Evolutionary conservation across 495 filamentous ascomycete species (phyloP).

Genomic region (Aspergillus heteromorphus): DNA sequence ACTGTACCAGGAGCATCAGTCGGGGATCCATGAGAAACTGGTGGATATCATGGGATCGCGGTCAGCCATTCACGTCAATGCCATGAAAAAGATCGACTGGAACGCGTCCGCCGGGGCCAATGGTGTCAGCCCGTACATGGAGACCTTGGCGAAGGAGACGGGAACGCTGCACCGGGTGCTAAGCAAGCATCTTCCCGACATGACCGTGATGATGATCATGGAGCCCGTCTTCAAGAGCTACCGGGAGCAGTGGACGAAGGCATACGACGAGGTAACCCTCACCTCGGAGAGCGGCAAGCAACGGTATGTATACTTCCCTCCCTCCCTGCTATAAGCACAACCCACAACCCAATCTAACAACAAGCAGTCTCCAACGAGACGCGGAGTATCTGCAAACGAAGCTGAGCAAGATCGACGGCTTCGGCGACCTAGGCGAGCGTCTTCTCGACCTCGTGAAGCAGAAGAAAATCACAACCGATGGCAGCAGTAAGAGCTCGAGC

Average conservation of each 20-base stretch:
- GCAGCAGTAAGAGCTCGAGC: slow-evolving; percentile 1
- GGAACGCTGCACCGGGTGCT: slow-evolving; percentile 82
- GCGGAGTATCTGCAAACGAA: slow-evolving; percentile 68
- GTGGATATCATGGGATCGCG: slow-evolving; percentile 92
- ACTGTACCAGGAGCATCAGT: slow-evolving; percentile 87
- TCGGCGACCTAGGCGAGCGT: slow-evolving; percentile 62
- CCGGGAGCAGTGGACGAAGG: slow-evolving; percentile 72
- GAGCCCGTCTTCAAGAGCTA: slow-evolving; percentile 82
- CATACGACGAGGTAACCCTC: slow-evolving; percentile 62
- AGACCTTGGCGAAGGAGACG: slow-evolving; percentile 85
- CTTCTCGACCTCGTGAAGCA: slow-evolving; percentile 61
- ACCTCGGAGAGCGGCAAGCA: slow-evolving; percentile 61
- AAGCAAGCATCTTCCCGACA: slow-evolving; percentile 74
- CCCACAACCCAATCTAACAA: slow-evolving; percentile 12
- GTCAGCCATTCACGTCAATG: slow-evolving; percentile 62
- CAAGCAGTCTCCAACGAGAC: slow-evolving; percentile 69
- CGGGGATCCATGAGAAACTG: slow-evolving; percentile 88
- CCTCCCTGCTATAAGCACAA: background rate
- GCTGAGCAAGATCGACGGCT: slow-evolving; percentile 75
- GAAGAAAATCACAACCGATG: slow-evolving; percentile 41
- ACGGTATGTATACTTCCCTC: slow-evolving; percentile 72
- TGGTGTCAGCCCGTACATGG: slow-evolving; percentile 72
- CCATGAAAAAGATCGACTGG: slow-evolving; percentile 75
- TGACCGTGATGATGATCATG: slow-evolving; percentile 82
- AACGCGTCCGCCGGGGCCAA: slow-evolving; percentile 41